Conservation (phyloP, 768 basidiomycete species). For the Auriscalpium vulgare region DNA sequence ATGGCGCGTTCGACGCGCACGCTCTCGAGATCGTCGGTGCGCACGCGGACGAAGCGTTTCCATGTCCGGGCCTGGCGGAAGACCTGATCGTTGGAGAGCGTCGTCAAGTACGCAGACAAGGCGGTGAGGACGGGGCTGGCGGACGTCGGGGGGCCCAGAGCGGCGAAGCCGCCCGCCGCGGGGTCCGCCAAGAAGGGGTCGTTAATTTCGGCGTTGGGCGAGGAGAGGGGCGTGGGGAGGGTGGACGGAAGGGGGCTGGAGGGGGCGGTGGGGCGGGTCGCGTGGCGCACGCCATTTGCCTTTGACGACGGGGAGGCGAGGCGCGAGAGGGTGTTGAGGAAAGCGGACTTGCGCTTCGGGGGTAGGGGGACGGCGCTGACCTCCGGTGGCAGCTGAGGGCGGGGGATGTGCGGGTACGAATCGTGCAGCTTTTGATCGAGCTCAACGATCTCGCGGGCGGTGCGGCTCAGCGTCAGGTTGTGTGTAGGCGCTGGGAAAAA, state of each 20-base stretch:
- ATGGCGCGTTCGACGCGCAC: conserved; percentile 81
- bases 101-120: conserved; percentile 75
- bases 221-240: conserved; percentile 36
- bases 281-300: conserved; percentile 30
- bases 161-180: conserved; percentile 5
- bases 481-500: conserved; percentile 67
- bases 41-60: conserved; percentile 80
- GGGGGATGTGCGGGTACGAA: conserved; percentile 42
- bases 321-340: conserved; percentile 80
- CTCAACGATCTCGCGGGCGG: conserved; percentile 68
- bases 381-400: conserved; percentile 59
- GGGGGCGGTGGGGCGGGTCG: conserved; percentile 21
- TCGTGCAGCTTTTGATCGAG: conserved; percentile 77
- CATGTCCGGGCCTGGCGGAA: conserved; percentile 64
- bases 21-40: conserved; percentile 84
- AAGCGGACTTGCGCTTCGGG: conserved; percentile 71
- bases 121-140: conserved; percentile 36
- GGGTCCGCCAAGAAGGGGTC: conserved; percentile 49
- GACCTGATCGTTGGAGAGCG: conserved; percentile 57
- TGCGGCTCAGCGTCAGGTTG: conserved; percentile 80
- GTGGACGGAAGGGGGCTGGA: conserved; percentile 20
- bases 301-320: conserved; percentile 67
- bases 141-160: conserved; percentile 18
- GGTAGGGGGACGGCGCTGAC: conserved; percentile 43
- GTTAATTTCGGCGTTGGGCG: conserved; percentile 46